Conservation (phyloP, 2,329 filamentous ascomycete genomes). For the Trichoderma brevicompactum region DNA sequence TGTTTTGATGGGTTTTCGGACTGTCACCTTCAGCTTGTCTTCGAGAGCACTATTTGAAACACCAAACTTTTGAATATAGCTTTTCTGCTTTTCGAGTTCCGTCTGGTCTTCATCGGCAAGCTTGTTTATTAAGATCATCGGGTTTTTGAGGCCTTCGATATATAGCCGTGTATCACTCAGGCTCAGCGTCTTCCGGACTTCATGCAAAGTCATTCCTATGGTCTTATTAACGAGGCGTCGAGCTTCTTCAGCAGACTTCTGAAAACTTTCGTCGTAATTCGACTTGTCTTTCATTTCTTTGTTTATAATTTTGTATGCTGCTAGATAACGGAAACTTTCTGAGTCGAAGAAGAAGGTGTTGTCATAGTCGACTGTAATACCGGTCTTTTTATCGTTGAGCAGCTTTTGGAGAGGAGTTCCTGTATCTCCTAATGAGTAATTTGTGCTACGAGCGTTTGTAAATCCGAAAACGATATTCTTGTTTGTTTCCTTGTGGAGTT, state of each 20-base stretch:
- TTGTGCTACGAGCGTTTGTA: background rate
- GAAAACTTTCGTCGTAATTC: background rate
- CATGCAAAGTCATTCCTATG: background rate
- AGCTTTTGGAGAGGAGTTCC: background rate
- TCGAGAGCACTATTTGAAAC: background rate
- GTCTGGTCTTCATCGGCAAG: background rate
- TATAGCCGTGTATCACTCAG: background rate
- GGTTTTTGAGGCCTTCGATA: background rate
- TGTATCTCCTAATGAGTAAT: background rate
- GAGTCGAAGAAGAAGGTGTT: conserved; percentile 15
- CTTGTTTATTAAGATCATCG: background rate
- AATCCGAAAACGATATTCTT: conserved; percentile 8
- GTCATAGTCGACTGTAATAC: background rate
- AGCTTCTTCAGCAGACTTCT: background rate
- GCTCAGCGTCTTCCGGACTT: background rate
- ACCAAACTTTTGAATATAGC: background rate
- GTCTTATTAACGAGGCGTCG: background rate
- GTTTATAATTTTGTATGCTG: conserved; percentile 5
- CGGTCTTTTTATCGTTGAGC: background rate
- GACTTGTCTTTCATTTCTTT: background rate
- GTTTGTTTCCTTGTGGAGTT: background rate
- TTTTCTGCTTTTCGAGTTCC: background rate
- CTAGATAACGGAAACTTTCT: background rate
- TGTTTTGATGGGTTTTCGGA: background rate
- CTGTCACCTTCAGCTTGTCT: background rate